Evolutionary conservation across 371 early-diverging fungal genomes (phyloP).

Genomic region (Actinomucor elegans): DNA sequence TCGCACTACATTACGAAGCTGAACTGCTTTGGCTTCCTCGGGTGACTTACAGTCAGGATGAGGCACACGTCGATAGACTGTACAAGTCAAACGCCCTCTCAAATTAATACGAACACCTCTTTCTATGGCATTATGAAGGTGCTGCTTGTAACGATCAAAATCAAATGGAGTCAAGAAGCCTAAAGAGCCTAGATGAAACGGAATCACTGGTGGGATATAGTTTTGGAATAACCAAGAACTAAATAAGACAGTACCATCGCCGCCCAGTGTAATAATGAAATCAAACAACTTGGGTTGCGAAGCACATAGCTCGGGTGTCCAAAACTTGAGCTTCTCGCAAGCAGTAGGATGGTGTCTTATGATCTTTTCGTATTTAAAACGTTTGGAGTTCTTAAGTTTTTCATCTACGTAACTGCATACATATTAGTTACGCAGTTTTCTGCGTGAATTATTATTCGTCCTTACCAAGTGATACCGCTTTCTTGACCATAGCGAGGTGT

Average conservation of each 20-base stretch:
- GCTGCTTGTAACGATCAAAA: conserved; percentile 59
- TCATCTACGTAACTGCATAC: conserved; percentile 63
- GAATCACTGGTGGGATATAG: conserved; percentile 87
- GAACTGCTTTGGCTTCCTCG: conserved; percentile 14
- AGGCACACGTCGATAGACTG: conserved; percentile 67
- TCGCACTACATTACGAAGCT: conserved; percentile 42
- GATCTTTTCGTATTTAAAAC: conserved; percentile 56
- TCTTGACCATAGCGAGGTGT: conserved; percentile 44
- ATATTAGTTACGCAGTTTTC: background rate
- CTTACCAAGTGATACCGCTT: conserved; percentile 66
- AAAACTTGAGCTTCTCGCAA: conserved; percentile 60
- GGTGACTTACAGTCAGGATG: conserved; percentile 30
- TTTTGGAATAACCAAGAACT: conserved; percentile 92
- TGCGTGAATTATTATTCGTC: no score
- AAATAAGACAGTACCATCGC: conserved; percentile 89
- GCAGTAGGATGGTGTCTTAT: conserved; percentile 30
- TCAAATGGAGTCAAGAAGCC: conserved; percentile 93
- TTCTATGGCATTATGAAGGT: conserved; percentile 63
- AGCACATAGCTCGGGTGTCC: conserved; percentile 80
- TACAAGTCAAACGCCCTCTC: conserved; percentile 87
- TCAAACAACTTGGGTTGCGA: conserved; percentile 70
- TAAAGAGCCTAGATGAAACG: conserved; percentile 88
- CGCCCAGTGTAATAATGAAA: conserved; percentile 81
- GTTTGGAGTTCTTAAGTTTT: conserved; percentile 57
- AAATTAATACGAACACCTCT: conserved; percentile 82